These are phyloP conservation scores for Astragalus glycyphyllos DNA, from an alignment of 306 rosid genomes.

Conservation along the genomic window DNA sequence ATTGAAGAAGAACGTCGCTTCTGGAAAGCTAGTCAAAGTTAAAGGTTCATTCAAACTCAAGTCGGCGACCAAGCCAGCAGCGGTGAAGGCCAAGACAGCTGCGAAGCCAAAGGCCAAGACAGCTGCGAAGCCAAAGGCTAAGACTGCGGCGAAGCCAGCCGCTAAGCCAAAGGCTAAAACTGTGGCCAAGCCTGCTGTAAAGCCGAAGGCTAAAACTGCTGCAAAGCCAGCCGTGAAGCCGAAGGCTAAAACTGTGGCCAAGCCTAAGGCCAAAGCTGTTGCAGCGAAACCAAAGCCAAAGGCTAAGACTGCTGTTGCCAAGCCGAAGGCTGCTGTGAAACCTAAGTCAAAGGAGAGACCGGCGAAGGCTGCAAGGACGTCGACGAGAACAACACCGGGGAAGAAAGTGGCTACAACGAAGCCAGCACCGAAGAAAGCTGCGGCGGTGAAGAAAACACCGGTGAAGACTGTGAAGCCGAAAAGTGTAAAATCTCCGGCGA, in stretches of 20 bases:
- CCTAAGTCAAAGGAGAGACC: slow-evolving; percentile 44
- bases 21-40: slow-evolving; percentile 69
- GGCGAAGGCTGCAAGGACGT: slow-evolving; percentile 64
- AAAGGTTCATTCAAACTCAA: slow-evolving; percentile 75
- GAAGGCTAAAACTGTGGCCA: background rate
- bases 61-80: slow-evolving; percentile 29
- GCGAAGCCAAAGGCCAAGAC: slow-evolving; percentile 16
- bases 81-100: slow-evolving; percentile 37
- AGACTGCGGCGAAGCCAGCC: background rate
- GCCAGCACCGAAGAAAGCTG: slow-evolving; percentile 64
- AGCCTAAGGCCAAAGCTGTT: background rate
- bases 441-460: slow-evolving; percentile 55
- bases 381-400: slow-evolving; percentile 75
- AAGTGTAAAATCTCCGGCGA: slow-evolving; percentile 58
- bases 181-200: background rate
- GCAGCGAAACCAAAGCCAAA: slow-evolving; percentile 19
- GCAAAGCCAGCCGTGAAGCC: slow-evolving; percentile 27
- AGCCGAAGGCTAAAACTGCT: background rate
- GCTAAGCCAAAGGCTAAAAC: background rate
- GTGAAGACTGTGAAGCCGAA: slow-evolving; percentile 49
- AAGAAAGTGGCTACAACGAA: slow-evolving; percentile 58
- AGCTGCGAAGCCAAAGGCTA: background rate
- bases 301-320: background rate
- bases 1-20: slow-evolving; percentile 76
- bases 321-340: slow-evolving; percentile 10